Evolutionary conservation across 495 filamentous ascomycete genomes (phyloP), one percentile per base, ranked within the genome.

Genomic region (Jackrogersella multiformis): DNA sequence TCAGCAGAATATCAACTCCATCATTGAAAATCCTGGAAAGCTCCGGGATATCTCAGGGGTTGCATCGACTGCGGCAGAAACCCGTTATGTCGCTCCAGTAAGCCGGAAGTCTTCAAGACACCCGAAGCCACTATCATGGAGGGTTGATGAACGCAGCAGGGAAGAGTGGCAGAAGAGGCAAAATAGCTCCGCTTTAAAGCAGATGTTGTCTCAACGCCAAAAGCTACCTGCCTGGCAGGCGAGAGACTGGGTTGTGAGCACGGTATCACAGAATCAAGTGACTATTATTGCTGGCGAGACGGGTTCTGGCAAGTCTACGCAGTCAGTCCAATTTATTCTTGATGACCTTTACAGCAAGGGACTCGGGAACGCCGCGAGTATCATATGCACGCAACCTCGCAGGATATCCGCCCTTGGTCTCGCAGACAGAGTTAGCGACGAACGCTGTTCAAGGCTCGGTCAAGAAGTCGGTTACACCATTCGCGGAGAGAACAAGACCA

Each of bases 201-300:
- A 86, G 36, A 93, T 95, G 89, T 77, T 91, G 12, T 71, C 77
- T 9, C 85, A 85, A 67, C 84, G 95, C 36, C 84, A 88, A 73
- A 84, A 82, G 23, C 81, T 99, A 7, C 96, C 95, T 0, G 96
- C 95, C 3, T 99, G 95, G 95, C 86, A 88, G 61, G 85, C 92
- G 34, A 89, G 85, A 75, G 87, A 93, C 34, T 79, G 84, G 8
- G 91, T 99, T 24, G 83, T 97, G 23, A 70, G 83, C 10, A 87
- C 91, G 2, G 89, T 98, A 16, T 84, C 84, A 30, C 72, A 80
- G 4, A 86, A 92, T 71, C 93, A 96, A 75, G 92, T 98, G 18
- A 94, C 91, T 3, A 98, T 99, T 64, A 96, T 99, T 53, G 94
- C 93, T 24, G 95, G 95, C 66, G 95, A 97, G 78, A 99, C 95